These are phyloP conservation scores for Leucocoprinus birnbaumii DNA, from an alignment of 768 basidiomycete genomes.

Conservation along the genomic window DNA sequence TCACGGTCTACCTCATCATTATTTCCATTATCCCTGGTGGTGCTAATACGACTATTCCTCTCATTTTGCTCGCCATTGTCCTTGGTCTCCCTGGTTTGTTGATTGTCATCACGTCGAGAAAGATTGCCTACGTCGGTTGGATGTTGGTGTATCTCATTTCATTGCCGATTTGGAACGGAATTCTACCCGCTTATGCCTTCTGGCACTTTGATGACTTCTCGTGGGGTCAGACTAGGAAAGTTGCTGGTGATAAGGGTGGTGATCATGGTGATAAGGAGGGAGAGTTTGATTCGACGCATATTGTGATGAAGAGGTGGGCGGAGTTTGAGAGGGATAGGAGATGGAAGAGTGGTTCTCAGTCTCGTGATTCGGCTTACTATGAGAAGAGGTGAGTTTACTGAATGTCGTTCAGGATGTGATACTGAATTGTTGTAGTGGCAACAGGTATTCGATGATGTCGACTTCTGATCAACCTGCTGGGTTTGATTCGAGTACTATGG, in stretches of 20 bases:
- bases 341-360: constrained; percentile 86
- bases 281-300: constrained; percentile 93
- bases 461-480: constrained; percentile 64
- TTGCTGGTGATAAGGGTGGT: constrained; percentile 66
- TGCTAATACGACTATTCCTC: constrained; percentile 80
- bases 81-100: constrained; percentile 94
- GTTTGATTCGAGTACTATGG: constrained; percentile 59
- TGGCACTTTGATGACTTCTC: constrained; percentile 99
- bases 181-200: constrained; percentile 94
- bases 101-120: constrained; percentile 94
- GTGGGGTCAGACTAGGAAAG: constrained; percentile 92
- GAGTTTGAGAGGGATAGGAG: constrained; percentile 96
- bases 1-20: constrained; percentile 93
- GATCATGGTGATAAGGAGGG: constrained; percentile 94
- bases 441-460: constrained; percentile 77
- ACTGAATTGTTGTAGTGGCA: constrained; percentile 23
- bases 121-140: constrained; percentile 95
- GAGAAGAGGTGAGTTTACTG: constrained; percentile 65
- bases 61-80: constrained; percentile 89
- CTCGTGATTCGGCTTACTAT: constrained; percentile 72
- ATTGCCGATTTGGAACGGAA: constrained; percentile 95
- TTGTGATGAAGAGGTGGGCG: constrained; percentile 99
- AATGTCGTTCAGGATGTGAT: background rate
- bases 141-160: constrained; percentile 93
- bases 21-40: constrained; percentile 81